phyloP scores from a whole-genome alignment of 805 yeast genomes.

The Sporopachydermia quercuum region DNA sequence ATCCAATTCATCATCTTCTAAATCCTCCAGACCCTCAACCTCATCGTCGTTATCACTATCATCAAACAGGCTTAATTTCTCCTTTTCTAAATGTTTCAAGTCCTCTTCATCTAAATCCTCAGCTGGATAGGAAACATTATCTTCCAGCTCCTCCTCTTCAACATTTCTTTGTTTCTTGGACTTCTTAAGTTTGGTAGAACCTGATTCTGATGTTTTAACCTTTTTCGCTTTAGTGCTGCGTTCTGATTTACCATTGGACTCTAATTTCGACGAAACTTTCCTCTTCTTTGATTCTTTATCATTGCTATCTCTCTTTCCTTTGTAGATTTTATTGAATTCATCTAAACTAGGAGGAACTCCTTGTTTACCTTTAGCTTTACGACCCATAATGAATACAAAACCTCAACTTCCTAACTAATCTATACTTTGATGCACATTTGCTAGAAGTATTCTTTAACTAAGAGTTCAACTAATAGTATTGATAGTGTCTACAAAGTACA shows the following conservation, averaged over 20 bases:
- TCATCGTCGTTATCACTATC: constrained; percentile 9
- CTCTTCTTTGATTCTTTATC: constrained; percentile 18
- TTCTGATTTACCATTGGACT: constrained; percentile 9
- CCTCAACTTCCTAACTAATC: too few species aligned
- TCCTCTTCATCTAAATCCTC: constrained; percentile 31
- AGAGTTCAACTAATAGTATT: too few species aligned
- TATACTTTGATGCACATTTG: too few species aligned
- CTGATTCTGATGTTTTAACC: constrained; percentile 2
- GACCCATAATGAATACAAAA: constrained; percentile 78
- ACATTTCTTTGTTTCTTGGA: constrained; percentile 14
- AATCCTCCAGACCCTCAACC: constrained; percentile 4
- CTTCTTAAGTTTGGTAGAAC: constrained; percentile 9
- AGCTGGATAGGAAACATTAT: constrained; percentile 44
- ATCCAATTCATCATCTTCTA: constrained; percentile 18
- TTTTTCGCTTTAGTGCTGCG: constrained; percentile 4
- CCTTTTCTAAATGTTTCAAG: constrained; percentile 15
- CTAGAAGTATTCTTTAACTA: too few species aligned
- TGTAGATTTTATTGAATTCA: constrained; percentile 43
- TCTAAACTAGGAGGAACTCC: constrained; percentile 84
- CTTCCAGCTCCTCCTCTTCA: constrained; percentile 16
- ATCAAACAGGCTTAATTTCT: constrained; percentile 4
- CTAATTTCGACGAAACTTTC: constrained; percentile 11
- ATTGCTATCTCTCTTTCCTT: constrained; percentile 26
- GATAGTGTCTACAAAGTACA: too few species aligned
- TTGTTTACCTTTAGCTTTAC: constrained; percentile 86